These are phyloP conservation scores for Neoascochyta sp. DNA, from an alignment of 2,329 filamentous ascomycete genomes.

Conservation along the genomic window DNA sequence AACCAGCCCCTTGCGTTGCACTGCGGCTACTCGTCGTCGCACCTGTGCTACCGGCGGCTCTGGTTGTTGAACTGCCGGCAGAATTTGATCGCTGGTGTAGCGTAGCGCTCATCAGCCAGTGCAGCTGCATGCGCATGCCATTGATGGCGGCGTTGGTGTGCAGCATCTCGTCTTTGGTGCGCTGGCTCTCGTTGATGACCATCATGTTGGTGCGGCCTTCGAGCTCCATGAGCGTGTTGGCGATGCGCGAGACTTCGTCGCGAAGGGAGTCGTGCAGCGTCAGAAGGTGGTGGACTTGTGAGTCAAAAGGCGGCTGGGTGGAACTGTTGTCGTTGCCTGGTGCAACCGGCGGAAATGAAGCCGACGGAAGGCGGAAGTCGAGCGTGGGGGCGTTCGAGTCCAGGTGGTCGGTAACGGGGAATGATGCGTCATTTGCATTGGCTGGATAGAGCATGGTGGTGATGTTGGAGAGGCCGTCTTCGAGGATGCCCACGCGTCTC, in stretches of 20 bases:
- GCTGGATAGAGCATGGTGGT: conserved; percentile 41
- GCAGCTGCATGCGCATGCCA: conserved; percentile 57
- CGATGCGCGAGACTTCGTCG: conserved; percentile 55
- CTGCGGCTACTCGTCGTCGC: conserved; percentile 20
- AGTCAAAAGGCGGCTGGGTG: conserved; percentile 41
- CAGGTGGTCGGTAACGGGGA: conserved; percentile 32
- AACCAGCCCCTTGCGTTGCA: conserved; percentile 23
- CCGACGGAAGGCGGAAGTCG: conserved; percentile 34
- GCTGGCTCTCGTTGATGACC: conserved; percentile 60
- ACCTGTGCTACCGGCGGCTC: conserved; percentile 21
- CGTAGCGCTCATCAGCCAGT: conserved; percentile 59
- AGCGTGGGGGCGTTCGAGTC: conserved; percentile 31
- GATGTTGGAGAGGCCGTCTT: conserved; percentile 44
- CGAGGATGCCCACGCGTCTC: conserved; percentile 45
- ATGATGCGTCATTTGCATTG: conserved; percentile 29
- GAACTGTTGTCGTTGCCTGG: conserved; percentile 19
- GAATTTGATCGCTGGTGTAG: conserved; percentile 43
- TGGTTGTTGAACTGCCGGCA: conserved; percentile 21
- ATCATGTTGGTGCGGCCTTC: conserved; percentile 61
- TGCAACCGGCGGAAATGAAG: conserved; percentile 32
- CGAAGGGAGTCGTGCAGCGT: conserved; percentile 59
- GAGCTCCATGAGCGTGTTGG: conserved; percentile 54
- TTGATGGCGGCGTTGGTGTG: conserved; percentile 59
- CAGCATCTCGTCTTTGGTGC: conserved; percentile 59
- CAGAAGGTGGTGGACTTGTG: conserved; percentile 55